phyloP scores from a whole-genome alignment of 1,284 basidiomycete species.

The Irpex sp. region DNA sequence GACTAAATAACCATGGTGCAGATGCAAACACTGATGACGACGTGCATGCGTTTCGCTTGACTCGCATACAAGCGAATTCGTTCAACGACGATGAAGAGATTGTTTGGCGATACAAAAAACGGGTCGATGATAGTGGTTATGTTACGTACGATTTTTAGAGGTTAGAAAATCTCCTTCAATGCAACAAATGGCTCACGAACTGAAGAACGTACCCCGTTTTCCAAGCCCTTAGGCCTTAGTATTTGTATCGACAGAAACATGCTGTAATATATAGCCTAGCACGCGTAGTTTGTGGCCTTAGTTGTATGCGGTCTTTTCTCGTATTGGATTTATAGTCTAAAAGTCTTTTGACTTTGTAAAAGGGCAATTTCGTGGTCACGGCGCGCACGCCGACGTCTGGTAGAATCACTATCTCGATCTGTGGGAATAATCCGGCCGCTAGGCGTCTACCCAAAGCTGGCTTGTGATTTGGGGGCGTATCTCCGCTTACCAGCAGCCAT shows the following conservation, averaged over 20 bases:
- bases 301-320: no score
- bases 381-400: neutral
- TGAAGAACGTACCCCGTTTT: no score
- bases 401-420: neutral
- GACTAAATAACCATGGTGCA: neutral
- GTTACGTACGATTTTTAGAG: no score
- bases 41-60: neutral
- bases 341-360: no score
- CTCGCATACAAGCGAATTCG: constrained; percentile 1
- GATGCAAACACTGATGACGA: neutral
- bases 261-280: no score
- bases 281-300: no score
- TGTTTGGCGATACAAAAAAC: constrained; percentile 16
- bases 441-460: neutral
- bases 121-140: neutral
- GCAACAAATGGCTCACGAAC: no score
- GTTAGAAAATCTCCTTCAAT: no score
- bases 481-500: constrained; percentile 1
- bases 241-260: no score
- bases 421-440: neutral
- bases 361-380: no score
- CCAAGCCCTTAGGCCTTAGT: no score
- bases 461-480: constrained; percentile 1
- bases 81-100: neutral
- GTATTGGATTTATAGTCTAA: no score